These are phyloP conservation scores for Blastobotrys muscicola DNA, from an alignment of 805 yeast species.

Conservation along the genomic window DNA sequence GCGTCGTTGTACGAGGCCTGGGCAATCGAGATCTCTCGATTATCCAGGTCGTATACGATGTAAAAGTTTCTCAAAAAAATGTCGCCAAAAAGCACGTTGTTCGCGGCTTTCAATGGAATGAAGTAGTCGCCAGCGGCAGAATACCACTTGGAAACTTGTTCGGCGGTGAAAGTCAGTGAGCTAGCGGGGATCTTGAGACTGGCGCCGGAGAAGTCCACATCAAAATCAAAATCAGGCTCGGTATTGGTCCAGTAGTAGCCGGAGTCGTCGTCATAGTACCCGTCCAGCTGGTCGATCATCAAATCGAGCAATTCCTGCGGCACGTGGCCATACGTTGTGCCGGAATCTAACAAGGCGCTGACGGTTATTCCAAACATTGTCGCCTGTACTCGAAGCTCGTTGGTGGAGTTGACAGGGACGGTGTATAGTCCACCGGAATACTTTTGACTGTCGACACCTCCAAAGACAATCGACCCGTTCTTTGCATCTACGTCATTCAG, in stretches of 20 bases:
- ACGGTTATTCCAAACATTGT: constrained; percentile 11
- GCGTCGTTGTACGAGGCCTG: constrained; percentile 26
- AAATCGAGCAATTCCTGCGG: constrained; percentile 5
- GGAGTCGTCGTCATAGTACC: constrained; percentile 1
- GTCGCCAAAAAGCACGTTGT: constrained; percentile 32
- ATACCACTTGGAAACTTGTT: too few species aligned
- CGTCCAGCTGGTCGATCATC: constrained; percentile 29
- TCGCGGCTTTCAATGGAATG: too few species aligned
- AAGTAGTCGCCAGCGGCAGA: too few species aligned
- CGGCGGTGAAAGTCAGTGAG: too few species aligned
- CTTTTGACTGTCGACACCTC: constrained; percentile 43
- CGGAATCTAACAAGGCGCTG: constrained; percentile 25
- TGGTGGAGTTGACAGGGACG: constrained; percentile 10
- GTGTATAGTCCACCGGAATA: constrained; percentile 33
- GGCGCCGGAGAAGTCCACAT: background rate
- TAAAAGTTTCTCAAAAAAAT: constrained; percentile 43
- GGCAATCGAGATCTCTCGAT: constrained; percentile 44
- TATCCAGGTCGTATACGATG: constrained; percentile 45
- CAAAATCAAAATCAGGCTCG: constrained; percentile 3
- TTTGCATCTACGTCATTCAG: constrained; percentile 28
- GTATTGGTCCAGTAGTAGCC: constrained; percentile 2
- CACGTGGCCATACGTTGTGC: constrained; percentile 17
- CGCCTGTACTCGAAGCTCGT: constrained; percentile 20
- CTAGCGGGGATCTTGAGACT: background rate
- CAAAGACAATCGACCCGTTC: constrained; percentile 37